A percentile compares a stretch with the other conserved stretches of the same genome.
phyloP scores from a whole-genome alignment of 441 rosid species.

The Dalechampia spathulata region DNA sequence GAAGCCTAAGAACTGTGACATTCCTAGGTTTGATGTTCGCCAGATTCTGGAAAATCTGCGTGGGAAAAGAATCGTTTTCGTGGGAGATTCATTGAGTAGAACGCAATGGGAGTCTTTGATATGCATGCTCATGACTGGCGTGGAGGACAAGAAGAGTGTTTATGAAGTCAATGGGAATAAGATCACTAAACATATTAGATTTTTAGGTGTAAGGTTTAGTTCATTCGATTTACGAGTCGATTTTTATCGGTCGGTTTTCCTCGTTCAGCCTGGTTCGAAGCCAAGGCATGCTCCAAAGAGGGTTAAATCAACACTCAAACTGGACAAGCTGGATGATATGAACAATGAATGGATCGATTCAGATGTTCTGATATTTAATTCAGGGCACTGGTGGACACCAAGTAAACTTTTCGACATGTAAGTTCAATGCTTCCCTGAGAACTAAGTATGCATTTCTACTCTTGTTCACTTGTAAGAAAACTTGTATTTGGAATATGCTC shows the following conservation, averaged over 20 bases:
- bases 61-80: constrained; percentile 60
- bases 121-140: constrained; percentile 66
- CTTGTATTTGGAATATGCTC: constrained; percentile 9
- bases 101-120: constrained; percentile 69
- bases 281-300: constrained; percentile 56
- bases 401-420: constrained; percentile 66
- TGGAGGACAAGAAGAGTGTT: constrained; percentile 54
- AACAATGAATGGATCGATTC: constrained; percentile 67
- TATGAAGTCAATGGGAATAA: constrained; percentile 51
- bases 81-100: constrained; percentile 66
- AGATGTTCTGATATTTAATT: constrained; percentile 55
- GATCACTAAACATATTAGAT: constrained; percentile 48
- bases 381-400: constrained; percentile 81
- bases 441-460: neutral
- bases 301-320: constrained; percentile 46
- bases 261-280: constrained; percentile 44
- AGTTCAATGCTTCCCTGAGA: constrained; percentile 18
- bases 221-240: constrained; percentile 43
- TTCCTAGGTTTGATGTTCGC: constrained; percentile 43
- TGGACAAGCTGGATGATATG: constrained; percentile 54
- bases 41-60: constrained; percentile 42
- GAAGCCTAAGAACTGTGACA: constrained; percentile 57
- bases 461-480: too few relatives aligned
- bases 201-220: constrained; percentile 46
- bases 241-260: constrained; percentile 59